phyloP scores from a whole-genome alignment of 1,284 basidiomycete genomes.

The Omphalotus olearius region DNA sequence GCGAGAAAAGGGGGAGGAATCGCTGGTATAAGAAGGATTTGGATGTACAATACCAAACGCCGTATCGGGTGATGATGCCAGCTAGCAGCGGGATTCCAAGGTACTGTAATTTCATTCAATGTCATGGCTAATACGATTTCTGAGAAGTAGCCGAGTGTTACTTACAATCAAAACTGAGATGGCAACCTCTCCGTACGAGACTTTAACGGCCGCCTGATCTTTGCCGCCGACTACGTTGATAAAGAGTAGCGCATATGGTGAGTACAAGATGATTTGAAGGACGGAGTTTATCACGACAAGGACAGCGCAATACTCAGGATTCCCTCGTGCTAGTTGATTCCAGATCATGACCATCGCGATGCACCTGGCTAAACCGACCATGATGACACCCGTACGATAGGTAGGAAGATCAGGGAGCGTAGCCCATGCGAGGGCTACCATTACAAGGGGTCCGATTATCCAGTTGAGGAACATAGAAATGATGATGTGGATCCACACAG shows the following conservation, averaged over 20 bases:
- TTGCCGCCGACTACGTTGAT: slow-evolving; percentile 61
- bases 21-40: slow-evolving; percentile 45
- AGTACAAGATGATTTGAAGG: slow-evolving; percentile 76
- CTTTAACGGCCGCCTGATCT: slow-evolving; percentile 34
- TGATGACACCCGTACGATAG: slow-evolving; percentile 55
- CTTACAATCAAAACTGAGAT: slow-evolving; percentile 72
- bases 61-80: slow-evolving; percentile 60
- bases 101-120: slow-evolving; percentile 40
- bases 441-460: slow-evolving; percentile 77
- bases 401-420: slow-evolving; percentile 74
- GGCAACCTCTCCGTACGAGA: slow-evolving; percentile 68
- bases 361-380: slow-evolving; percentile 58
- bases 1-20: slow-evolving; percentile 71
- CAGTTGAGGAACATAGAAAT: slow-evolving; percentile 79
- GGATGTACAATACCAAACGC: slow-evolving; percentile 45
- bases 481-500: slow-evolving; percentile 66
- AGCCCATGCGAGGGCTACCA: slow-evolving; percentile 84
- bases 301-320: slow-evolving; percentile 76
- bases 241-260: slow-evolving; percentile 75
- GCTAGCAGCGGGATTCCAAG: slow-evolving; percentile 50
- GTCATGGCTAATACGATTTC: neutral
- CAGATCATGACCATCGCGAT: slow-evolving; percentile 85
- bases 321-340: slow-evolving; percentile 77
- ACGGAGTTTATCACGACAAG: slow-evolving; percentile 60
- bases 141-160: slow-evolving; percentile 14